Evolutionary conservation across 768 basidiomycete genomes (phyloP).

Genomic region (Leccinum subgranulosum): DNA sequence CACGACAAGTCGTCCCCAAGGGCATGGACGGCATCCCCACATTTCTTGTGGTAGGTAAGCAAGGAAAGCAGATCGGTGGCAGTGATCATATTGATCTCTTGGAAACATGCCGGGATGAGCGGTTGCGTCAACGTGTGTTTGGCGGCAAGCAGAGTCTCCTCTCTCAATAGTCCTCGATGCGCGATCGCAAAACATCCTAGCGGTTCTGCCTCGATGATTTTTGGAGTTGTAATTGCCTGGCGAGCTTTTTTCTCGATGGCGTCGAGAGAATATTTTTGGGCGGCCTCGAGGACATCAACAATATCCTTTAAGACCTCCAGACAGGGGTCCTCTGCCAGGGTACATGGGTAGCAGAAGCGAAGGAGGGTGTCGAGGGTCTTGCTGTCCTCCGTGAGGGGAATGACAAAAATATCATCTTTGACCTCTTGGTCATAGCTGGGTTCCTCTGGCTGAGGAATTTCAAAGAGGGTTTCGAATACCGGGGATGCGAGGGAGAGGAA

Average conservation of each 20-base stretch:
- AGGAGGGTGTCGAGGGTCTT: constrained; percentile 21
- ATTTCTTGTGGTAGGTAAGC: constrained; percentile 21
- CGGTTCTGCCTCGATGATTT: constrained; percentile 20
- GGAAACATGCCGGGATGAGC: constrained; percentile 18
- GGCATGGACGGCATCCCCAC: constrained; percentile 8
- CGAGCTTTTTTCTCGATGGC: constrained; percentile 19
- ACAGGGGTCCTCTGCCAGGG: constrained; percentile 16
- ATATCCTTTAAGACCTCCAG: constrained; percentile 11
- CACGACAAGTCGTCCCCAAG: constrained; percentile 6
- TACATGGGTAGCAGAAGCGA: constrained; percentile 24
- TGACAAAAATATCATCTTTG: constrained; percentile 14
- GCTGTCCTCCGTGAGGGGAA: constrained; percentile 18
- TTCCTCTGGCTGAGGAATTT: constrained; percentile 24
- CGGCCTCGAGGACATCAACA: constrained; percentile 14
- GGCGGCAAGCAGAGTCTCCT: constrained; percentile 29
- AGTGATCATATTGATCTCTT: constrained; percentile 29
- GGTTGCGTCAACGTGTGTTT: constrained; percentile 26
- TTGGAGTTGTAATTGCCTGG: constrained; percentile 18
- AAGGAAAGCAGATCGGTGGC: constrained; percentile 26
- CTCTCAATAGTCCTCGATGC: constrained; percentile 17
- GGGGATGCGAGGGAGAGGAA: constrained; percentile 33
- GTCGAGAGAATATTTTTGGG: constrained; percentile 21
- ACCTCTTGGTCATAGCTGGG: constrained; percentile 6
- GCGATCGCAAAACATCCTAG: constrained; percentile 33
- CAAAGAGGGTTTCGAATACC: constrained; percentile 32